These are phyloP conservation scores for Tetracentron sinense DNA, from an alignment of 164 flowering plant genomes.

Conservation along the genomic window DNA sequence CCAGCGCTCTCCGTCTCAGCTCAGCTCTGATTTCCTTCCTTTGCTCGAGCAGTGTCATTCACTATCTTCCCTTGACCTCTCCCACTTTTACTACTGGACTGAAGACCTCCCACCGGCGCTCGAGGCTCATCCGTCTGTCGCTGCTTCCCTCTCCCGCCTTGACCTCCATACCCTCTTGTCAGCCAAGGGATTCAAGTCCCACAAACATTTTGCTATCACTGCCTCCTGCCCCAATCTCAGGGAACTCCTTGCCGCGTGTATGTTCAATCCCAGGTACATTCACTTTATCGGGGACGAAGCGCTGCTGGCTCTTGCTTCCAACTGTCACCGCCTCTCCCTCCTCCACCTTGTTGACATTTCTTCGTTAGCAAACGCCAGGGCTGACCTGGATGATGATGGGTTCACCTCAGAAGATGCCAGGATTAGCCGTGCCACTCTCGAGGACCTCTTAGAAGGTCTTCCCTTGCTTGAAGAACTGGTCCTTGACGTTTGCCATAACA, in stretches of 20 bases:
- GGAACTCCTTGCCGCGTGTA: slow-evolving; percentile 49
- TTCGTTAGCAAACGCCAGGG: slow-evolving; percentile 31
- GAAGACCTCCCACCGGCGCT: slow-evolving; percentile 75
- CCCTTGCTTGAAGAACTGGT: slow-evolving; percentile 58
- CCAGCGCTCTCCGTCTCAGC: slow-evolving; percentile 40
- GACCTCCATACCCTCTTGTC: slow-evolving; percentile 54
- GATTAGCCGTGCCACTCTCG: slow-evolving; percentile 36
- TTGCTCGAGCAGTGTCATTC: slow-evolving; percentile 32
- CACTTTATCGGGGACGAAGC: slow-evolving; percentile 77
- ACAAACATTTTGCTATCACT: slow-evolving; percentile 51
- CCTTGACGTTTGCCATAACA: slow-evolving; percentile 69
- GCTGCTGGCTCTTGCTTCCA: slow-evolving; percentile 40
- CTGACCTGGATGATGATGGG: slow-evolving; percentile 41
- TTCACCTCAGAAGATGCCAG: slow-evolving; percentile 49
- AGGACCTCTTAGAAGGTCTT: slow-evolving; percentile 49
- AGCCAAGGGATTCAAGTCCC: slow-evolving; percentile 65
- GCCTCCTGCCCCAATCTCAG: slow-evolving; percentile 52
- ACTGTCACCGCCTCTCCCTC: slow-evolving; percentile 44
- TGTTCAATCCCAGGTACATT: slow-evolving; percentile 71
- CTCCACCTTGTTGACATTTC: slow-evolving; percentile 69
- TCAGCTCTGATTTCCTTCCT: slow-evolving; percentile 56
- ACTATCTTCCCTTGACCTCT: slow-evolving; percentile 53
- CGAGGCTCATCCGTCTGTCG: slow-evolving; percentile 26
- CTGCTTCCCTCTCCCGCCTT: slow-evolving; percentile 35
- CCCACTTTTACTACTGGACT: slow-evolving; percentile 79